Base-by-base conservation (phyloP, 257 asterid genomes). In the Marsdenia floribunda region DNA sequence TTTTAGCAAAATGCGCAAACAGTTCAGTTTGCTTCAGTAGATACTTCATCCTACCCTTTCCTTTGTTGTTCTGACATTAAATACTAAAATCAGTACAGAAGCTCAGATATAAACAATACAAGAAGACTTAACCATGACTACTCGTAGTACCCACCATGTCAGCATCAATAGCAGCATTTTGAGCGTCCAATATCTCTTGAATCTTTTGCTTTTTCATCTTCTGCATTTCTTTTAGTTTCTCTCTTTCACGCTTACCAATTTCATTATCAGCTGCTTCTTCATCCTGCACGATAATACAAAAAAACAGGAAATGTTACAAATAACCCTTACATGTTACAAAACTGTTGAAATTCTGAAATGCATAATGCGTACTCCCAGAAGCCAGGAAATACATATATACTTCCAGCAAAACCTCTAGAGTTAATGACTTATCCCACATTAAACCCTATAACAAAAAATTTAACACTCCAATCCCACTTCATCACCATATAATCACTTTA, bases 1-100 rank as follows among this genome's bases (percentile, higher is more conserved):
- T 89, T 85, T 95, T 95, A 47, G 99, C 99, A 86, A 95, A 95
- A 87, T 95, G 99, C 64, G 99, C 90, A 90, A 95, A 95, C 60
- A 95, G 79, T 86, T 95, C 99, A 4, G 99, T 95, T 83, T 95
- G 99, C 93, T 90, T 93, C 81, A 95, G 88, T 69, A 95, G 96
- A 87, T 90, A 95, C 74, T 89, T 90, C 81, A 95, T 78, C 37
- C 98, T 94, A 42, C 99, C 99, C 79, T 92, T 89, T 72, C 99
- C 99, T 85, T 77, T 91, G 82, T 87, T 95, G 85, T 88, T 92
- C 98, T 95, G 94, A 71, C 79, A 63, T 84, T 35, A 54, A 52
- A 83, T 58, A 68, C 58, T 76, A 78, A 71, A 58, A 58, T 46
- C 54, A 77, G 52, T 22, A 59, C 35, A 5, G 68, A 68, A 71